Base-by-base conservation (phyloP, 495 filamentous ascomycete genomes). In the Tuber magnatum region DNA sequence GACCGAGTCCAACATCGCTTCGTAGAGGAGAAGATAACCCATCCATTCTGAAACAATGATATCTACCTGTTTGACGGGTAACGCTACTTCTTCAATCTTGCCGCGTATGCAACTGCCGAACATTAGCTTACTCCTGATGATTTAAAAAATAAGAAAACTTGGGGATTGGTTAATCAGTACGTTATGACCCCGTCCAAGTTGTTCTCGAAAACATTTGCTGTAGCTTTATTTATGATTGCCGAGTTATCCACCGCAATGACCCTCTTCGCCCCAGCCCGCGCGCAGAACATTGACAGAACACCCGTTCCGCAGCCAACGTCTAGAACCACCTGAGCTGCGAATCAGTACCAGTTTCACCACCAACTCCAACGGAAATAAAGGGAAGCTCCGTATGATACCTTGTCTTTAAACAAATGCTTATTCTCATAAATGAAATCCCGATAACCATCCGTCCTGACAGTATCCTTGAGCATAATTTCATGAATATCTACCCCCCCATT, bases 11-110 rank as follows among this genome's bases (percentile, higher is more conserved):
- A 97, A 88, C 94, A 97, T 97, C 79, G 90, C 91, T 86, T 97
- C 94, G 83, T 95, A 97, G 12, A 97, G 88, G 7, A 97, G 86
- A 82, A 92, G 91, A 83, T 97, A 97, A 7, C 94, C 94, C 94
- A 97, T 97, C 94, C 94, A 97, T 83, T 97, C 94, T 3, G 93
- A 97, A 74, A 97, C 90, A 79, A 97, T 97, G 83, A 97, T 94
- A 80, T 97, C 94, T 69, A 97, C 94, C 82, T 94, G 87, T 74
- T 88, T 86, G 77, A 93, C 91, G 1, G 93, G 92, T 71, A 96
- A 80, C 46, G 88, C 86, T 56, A 97, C 90, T 82, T 97, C 94
- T 83, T 97, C 94, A 83, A 97, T 94, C 86, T 95, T 97, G 71
- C 94, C 94, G 80, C 91, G 92, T 74, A 83, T 68, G 56, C 56